Percentiles rank a stretch among this genome's conserved stretches.
Conservation (phyloP, 805 yeast genomes). For the Huiozyma naganishii region DNA sequence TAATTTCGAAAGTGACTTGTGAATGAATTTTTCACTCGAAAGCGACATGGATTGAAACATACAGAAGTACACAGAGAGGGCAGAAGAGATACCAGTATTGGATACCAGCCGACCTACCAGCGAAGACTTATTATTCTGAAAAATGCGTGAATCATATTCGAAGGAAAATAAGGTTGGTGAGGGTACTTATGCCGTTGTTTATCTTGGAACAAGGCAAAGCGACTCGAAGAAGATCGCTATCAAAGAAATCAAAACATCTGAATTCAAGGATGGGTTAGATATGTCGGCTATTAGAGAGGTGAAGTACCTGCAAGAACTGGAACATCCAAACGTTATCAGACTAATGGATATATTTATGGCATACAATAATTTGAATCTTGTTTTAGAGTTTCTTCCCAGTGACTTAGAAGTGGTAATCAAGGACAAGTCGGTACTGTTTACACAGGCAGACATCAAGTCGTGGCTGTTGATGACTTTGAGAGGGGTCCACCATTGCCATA, state of each 20-base stretch:
- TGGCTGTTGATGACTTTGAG: conserved; percentile 92
- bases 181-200: conserved; percentile 97
- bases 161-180: conserved; percentile 87
- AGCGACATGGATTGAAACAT: no score
- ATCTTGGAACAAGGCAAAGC: conserved; percentile 52
- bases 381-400: conserved; percentile 85
- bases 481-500: conserved; percentile 92
- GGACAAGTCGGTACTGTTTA: conserved; percentile 64
- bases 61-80: no score
- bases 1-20: no score
- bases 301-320: conserved; percentile 73
- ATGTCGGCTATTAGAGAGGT: conserved; percentile 96
- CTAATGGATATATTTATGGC: conserved; percentile 77
- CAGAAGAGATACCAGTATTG: no score
- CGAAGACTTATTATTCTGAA: no score
- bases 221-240: conserved; percentile 62
- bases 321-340: conserved; percentile 74
- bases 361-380: conserved; percentile 58
- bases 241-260: conserved; percentile 89
- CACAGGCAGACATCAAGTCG: conserved; percentile 78
- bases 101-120: no score
- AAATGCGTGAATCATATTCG: neutral
- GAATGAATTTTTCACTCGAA: no score
- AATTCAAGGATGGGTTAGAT: conserved; percentile 91
- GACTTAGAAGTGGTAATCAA: conserved; percentile 86